These are phyloP conservation scores for Bipolaris zeicola DNA, from an alignment of 2,329 filamentous ascomycete species.

Conservation along the genomic window DNA sequence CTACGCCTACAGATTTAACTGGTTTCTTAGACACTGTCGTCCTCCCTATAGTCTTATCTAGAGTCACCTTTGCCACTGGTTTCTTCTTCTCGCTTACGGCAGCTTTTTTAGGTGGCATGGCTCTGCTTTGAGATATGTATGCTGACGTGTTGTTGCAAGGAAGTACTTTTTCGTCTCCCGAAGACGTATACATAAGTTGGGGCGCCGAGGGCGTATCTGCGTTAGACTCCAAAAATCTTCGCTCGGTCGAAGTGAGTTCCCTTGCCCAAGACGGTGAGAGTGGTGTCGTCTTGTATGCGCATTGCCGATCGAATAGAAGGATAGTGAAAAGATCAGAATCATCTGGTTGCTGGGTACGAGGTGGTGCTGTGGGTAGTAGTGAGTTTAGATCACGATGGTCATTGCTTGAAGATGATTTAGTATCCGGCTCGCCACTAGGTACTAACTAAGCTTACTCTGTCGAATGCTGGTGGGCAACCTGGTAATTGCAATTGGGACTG, in stretches of 20 bases:
- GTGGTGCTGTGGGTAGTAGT: neutral
- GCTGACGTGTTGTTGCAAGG: neutral
- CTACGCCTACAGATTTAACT: neutral
- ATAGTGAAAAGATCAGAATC: constrained; percentile 11
- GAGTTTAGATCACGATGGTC: neutral
- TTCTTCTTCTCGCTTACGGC: neutral
- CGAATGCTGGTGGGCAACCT: neutral
- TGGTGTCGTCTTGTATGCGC: constrained; percentile 6
- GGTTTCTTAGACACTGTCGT: neutral
- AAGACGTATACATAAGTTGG: no score
- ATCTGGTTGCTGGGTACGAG: neutral
- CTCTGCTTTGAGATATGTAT: neutral
- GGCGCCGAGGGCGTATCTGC: no score
- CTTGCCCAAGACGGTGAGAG: neutral
- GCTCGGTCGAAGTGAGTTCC: no score
- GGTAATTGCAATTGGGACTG: constrained; percentile 1
- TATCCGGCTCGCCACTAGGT: neutral
- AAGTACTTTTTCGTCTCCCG: no score
- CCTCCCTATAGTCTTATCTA: neutral
- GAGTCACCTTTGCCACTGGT: neutral
- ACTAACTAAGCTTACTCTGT: neutral
- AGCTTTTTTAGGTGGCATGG: neutral
- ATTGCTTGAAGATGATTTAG: neutral
- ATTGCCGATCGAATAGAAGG: constrained; percentile 15
- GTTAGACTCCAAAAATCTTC: no score